phyloP scores from a whole-genome alignment of 768 basidiomycete genomes.

The Leccinum truebloodii region DNA sequence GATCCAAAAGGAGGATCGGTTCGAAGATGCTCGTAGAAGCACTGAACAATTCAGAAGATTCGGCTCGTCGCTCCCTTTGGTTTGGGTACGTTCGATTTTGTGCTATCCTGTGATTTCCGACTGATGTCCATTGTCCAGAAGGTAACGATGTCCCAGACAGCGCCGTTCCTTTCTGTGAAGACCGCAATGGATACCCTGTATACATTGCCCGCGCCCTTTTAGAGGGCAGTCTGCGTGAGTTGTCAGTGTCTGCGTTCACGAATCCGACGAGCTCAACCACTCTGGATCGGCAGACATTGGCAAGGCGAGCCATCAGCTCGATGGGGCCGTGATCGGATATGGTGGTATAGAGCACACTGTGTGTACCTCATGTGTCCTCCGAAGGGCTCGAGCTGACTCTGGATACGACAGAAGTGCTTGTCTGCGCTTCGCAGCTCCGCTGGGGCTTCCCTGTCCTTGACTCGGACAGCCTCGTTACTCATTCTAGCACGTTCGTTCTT shows the following conservation, averaged over 20 bases:
- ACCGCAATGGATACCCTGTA: constrained; percentile 27
- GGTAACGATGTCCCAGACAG: constrained; percentile 32
- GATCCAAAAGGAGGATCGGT: constrained; percentile 31
- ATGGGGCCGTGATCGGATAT: constrained; percentile 34
- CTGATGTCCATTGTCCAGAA: constrained; percentile 13
- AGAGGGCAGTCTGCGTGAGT: constrained; percentile 33
- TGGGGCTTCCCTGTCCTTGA: constrained; percentile 28
- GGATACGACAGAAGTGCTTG: constrained; percentile 33
- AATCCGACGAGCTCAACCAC: neutral
- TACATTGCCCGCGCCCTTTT: constrained; percentile 35
- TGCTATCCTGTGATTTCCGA: neutral
- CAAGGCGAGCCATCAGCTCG: constrained; percentile 32
- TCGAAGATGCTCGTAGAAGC: constrained; percentile 29
- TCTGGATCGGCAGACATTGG: constrained; percentile 31
- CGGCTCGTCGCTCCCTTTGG: constrained; percentile 31
- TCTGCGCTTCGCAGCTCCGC: constrained; percentile 37
- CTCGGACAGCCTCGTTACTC: constrained; percentile 15
- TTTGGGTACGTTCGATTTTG: constrained; percentile 27
- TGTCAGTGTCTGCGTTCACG: neutral
- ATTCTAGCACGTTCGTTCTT: constrained; percentile 31
- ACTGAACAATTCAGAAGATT: constrained; percentile 29
- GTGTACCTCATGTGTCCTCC: neutral
- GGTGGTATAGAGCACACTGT: constrained; percentile 37
- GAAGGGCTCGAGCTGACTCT: neutral
- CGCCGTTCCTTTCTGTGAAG: constrained; percentile 34